phyloP scores from a whole-genome alignment of 2,329 filamentous ascomycete genomes.

The Aspergillus sp. region DNA sequence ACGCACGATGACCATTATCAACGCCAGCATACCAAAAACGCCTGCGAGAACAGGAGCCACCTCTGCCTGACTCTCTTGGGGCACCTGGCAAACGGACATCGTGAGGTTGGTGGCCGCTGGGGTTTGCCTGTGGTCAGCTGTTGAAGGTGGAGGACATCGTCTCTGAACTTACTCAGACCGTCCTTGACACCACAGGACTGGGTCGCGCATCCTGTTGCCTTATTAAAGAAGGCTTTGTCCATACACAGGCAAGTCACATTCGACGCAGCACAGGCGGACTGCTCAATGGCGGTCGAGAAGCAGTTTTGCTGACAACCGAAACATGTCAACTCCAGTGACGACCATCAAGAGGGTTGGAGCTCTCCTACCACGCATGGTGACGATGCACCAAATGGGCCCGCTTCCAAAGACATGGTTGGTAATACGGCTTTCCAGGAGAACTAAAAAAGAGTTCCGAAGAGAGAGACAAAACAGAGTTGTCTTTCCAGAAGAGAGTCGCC shows the following conservation, averaged over 20 bases:
- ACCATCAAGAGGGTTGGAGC: background rate
- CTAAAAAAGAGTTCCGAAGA: too few relatives aligned
- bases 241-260: conserved; percentile 3
- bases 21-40: conserved; percentile 2
- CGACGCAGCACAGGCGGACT: conserved; percentile 1
- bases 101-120: conserved; percentile 4
- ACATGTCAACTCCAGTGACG: background rate
- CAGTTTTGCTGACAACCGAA: background rate
- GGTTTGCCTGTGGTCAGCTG: too few relatives aligned
- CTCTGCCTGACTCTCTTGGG: conserved; percentile 1
- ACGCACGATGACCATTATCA: conserved; percentile 1
- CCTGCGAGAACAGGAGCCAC: conserved; percentile 3
- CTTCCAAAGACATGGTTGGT: conserved; percentile 1
- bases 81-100: conserved; percentile 3
- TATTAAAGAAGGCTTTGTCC: conserved; percentile 3
- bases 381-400: conserved; percentile 1
- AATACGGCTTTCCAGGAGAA: background rate
- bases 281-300: conserved; percentile 1
- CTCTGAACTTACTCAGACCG: conserved; percentile 3
- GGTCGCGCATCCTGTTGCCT: conserved; percentile 1
- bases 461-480: too few relatives aligned
- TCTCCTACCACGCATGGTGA: conserved; percentile 3
- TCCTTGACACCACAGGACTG: conserved; percentile 3
- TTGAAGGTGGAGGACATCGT: too few relatives aligned
- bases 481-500: too few relatives aligned